Conservation (phyloP, 805 yeast species). For the Kluyveromyces aestuarii region DNA sequence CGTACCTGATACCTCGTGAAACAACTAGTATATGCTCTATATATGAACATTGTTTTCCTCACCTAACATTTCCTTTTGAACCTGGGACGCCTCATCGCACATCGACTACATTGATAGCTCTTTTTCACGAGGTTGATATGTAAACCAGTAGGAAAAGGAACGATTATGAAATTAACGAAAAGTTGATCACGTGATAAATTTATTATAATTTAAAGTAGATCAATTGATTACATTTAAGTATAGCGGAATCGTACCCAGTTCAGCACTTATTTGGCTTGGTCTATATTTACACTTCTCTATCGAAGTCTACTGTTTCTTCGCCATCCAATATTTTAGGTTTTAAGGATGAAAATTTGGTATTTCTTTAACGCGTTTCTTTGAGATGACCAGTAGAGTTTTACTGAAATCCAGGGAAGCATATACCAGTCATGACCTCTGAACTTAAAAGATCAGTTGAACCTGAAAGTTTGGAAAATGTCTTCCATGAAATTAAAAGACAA, state of each 20-base stretch:
- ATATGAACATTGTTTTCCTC: neutral
- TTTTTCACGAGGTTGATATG: neutral
- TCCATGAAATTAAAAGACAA: slow-evolving; percentile 13
- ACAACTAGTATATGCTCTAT: neutral
- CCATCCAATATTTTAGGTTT: neutral
- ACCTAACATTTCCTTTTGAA: neutral
- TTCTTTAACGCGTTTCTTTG: neutral
- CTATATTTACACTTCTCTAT: neutral
- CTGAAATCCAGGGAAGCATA: neutral
- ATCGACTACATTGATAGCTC: neutral
- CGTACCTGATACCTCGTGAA: neutral
- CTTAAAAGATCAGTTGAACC: neutral
- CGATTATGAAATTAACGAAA: neutral
- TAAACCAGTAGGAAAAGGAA: no score
- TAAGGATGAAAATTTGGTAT: neutral
- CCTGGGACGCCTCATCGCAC: neutral
- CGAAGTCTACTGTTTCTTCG: neutral
- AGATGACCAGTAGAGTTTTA: neutral
- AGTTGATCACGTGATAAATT: neutral
- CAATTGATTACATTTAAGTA: no score
- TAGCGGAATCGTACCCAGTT: neutral
- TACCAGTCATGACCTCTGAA: neutral
- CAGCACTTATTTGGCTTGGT: no score
- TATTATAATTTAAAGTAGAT: neutral
- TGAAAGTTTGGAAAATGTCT: slow-evolving; percentile 1